Conservation (phyloP, 2,329 filamentous ascomycete genomes). For the Nemania abortiva region DNA sequence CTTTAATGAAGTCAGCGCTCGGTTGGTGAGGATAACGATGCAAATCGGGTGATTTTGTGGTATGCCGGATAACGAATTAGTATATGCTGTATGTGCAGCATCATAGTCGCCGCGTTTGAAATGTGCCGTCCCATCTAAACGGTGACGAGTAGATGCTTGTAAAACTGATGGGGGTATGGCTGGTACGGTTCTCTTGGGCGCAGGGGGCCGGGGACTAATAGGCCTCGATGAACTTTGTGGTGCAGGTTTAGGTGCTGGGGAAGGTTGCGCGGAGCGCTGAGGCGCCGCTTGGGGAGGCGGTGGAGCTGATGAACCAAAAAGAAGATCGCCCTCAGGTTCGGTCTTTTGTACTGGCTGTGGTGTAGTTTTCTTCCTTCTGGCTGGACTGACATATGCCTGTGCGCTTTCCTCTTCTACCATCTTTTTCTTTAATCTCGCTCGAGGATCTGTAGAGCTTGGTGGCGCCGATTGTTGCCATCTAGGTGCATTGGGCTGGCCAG, state of each 20-base stretch:
- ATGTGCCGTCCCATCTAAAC: slow-evolving; percentile 83
- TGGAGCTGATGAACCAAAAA: slow-evolving; percentile 65
- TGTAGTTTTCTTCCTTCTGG: slow-evolving; percentile 78
- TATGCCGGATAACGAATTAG: slow-evolving; percentile 78
- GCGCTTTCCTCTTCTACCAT: slow-evolving; percentile 82
- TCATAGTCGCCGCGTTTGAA: slow-evolving; percentile 96
- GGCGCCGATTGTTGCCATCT: slow-evolving; percentile 69
- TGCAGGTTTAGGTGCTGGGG: slow-evolving; percentile 55
- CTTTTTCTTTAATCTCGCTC: slow-evolving; percentile 76
- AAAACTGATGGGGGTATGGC: slow-evolving; percentile 76
- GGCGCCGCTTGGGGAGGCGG: slow-evolving; percentile 42
- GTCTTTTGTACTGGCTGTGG: slow-evolving; percentile 60
- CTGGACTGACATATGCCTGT: slow-evolving; percentile 88
- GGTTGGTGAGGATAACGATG: slow-evolving; percentile 92
- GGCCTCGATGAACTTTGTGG: slow-evolving; percentile 57
- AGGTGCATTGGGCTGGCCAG: slow-evolving; percentile 61
- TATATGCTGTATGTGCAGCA: slow-evolving; percentile 85
- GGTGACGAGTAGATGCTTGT: slow-evolving; percentile 80
- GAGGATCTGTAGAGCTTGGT: slow-evolving; percentile 61
- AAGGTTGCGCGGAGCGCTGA: slow-evolving; percentile 49
- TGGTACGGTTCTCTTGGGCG: slow-evolving; percentile 68
- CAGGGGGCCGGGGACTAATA: slow-evolving; percentile 61
- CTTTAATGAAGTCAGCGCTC: slow-evolving; percentile 89
- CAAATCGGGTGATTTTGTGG: slow-evolving; percentile 84
- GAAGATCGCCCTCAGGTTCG: slow-evolving; percentile 70